Conservation (phyloP, 208 protist genomes). For the Trypanosoma scelopori region DNA sequence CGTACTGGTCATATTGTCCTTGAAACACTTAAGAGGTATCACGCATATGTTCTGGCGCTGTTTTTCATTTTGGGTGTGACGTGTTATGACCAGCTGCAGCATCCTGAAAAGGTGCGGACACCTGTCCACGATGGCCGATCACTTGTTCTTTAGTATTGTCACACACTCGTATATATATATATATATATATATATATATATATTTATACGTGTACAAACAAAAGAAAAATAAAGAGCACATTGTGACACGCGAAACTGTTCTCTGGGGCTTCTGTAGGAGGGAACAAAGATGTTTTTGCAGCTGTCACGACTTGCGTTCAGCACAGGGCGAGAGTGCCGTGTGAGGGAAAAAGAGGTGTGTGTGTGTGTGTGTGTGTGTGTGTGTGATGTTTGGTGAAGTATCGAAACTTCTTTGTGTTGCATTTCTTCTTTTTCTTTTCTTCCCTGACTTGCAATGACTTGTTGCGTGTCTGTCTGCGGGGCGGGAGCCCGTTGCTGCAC, state of each 20-base stretch:
- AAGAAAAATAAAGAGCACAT: not conserved
- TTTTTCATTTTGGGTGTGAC: conserved; percentile 59
- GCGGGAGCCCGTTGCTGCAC: not conserved
- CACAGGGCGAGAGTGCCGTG: no score
- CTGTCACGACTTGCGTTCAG: no score
- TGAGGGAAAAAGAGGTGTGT: no score
- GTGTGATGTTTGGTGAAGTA: not conserved
- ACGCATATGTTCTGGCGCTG: conserved; percentile 74
- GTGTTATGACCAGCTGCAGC: conserved; percentile 56
- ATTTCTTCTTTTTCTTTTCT: conserved; percentile 10
- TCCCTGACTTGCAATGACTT: not conserved
- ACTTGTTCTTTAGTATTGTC: conserved; percentile 73
- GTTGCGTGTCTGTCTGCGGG: not conserved
- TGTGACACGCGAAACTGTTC: no score
- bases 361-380: not conserved
- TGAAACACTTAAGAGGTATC: conserved; percentile 80
- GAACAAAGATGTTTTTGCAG: no score
- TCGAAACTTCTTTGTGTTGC: not conserved
- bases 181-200: no score
- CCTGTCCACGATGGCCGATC: conserved; percentile 79
- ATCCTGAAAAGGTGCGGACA: conserved; percentile 61
- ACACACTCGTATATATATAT: no score
- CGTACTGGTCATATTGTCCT: conserved; percentile 81
- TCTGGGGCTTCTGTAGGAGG: no score
- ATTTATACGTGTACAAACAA: no score